phyloP scores from a whole-genome alignment of 257 asterid species.

The Solanum pennellii region DNA sequence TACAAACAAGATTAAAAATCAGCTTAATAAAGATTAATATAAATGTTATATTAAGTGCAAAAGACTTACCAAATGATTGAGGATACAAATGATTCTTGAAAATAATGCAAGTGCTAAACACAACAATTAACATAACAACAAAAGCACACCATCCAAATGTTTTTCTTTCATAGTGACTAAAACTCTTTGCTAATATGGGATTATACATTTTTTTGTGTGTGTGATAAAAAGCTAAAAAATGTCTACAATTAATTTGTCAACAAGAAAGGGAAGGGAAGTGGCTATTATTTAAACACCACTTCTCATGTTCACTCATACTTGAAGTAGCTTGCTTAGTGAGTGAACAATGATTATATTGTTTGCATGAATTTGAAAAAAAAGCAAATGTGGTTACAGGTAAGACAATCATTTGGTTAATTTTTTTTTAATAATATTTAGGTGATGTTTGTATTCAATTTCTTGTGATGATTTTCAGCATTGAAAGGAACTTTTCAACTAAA shows the following conservation, averaged over 20 bases:
- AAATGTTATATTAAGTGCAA: background rate
- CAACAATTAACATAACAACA: slow-evolving; percentile 19
- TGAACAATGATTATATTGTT: background rate
- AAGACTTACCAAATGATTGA: slow-evolving; percentile 25
- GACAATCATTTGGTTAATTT: background rate
- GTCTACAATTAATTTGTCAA: background rate
- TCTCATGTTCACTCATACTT: background rate
- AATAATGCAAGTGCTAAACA: slow-evolving; percentile 21
- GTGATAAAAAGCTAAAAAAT: background rate
- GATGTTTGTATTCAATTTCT: slow-evolving; percentile 2
- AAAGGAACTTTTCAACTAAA: slow-evolving; percentile 17
- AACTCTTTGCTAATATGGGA: slow-evolving; percentile 58
- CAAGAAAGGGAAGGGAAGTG: background rate
- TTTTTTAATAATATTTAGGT: slow-evolving; percentile 6
- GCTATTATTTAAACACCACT: background rate
- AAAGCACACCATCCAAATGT: slow-evolving; percentile 35
- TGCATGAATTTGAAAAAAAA: background rate
- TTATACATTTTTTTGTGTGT: slow-evolving; percentile 31
- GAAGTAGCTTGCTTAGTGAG: background rate
- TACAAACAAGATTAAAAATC: slow-evolving; percentile 2
- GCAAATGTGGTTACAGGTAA: slow-evolving; percentile 4
- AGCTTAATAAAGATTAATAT: too few relatives aligned
- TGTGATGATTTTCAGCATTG: background rate
- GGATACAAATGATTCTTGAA: slow-evolving; percentile 35
- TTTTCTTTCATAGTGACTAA: slow-evolving; percentile 39